Base-by-base conservation (phyloP, 768 basidiomycete genomes). In the Cystobasidium onofrii region DNA sequence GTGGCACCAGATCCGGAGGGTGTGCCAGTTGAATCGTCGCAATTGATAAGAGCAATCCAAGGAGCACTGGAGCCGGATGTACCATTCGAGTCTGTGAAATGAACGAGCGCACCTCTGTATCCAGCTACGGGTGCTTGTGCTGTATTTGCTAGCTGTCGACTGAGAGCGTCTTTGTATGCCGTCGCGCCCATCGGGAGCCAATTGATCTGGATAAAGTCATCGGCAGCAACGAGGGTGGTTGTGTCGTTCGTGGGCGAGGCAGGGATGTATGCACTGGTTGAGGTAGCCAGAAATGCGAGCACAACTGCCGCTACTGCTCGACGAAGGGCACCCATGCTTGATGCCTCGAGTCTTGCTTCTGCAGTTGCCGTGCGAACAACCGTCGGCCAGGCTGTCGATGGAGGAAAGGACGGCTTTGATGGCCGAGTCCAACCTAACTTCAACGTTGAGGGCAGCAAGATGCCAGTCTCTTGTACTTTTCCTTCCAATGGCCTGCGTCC, bases 31-130 rank as follows among this genome's bases (percentile, higher is more conserved):
- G 33, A 34, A n/a, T 31, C 69, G 78, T 94, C 92, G 80, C 92
- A 95, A 1, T 87, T 85, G 62, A 96, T 86, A 76, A 93, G 84
- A 15, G 93, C 93, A 77, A 96, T 89, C 92, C 92, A 96, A 1
- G 93, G 91, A 0, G 92, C 84, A 1, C 90, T 89, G 17, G 64
- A 74, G 17, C 76, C 69, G 27, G 72, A 50, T 31, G 43, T 73
- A 6, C 76, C 64, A 50, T 77, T 75, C 29, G 84, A 83, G 79
- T 92, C 92, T 0, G 87, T 85, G 78, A 95, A 94, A 80, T 90
- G 90, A 34, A 94, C 87, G 44, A 96, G 80, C 17, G 88, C 89
- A 23, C 92, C 93, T 88, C 69, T 71, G 55, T 71, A 71, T 2
- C 69, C 69, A 18, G 52, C 50, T 18, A 57, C 33, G 7, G 52